phyloP scores from a whole-genome alignment of 1,139 yeast genomes.

The Magnusiomyces clavatus region DNA sequence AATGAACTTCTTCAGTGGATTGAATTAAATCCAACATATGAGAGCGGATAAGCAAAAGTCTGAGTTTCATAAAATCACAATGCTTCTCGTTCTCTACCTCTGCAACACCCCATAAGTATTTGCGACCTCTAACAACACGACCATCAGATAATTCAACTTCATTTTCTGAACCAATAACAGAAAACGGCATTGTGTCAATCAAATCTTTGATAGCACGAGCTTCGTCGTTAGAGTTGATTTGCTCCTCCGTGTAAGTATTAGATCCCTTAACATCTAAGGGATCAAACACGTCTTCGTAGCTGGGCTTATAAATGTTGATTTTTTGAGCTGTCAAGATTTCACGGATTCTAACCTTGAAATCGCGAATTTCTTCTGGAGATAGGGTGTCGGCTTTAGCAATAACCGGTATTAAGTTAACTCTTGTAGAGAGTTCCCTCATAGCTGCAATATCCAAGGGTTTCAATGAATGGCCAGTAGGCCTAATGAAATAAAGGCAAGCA shows the following conservation, averaged over 20 bases:
- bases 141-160: slow-evolving; percentile 76
- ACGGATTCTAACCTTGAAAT: slow-evolving; percentile 77
- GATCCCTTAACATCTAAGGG: slow-evolving; percentile 4
- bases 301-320: slow-evolving; percentile 85
- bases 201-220: slow-evolving; percentile 69
- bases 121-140: slow-evolving; percentile 75
- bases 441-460: slow-evolving; percentile 93
- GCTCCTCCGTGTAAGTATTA: slow-evolving; percentile 20
- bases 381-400: slow-evolving; percentile 94
- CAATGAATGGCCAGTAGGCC: slow-evolving; percentile 93
- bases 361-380: slow-evolving; percentile 70
- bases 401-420: slow-evolving; percentile 91
- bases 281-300: slow-evolving; percentile 32
- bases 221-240: slow-evolving; percentile 43
- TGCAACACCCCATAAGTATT: slow-evolving; percentile 96
- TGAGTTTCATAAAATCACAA: slow-evolving; percentile 89
- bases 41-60: slow-evolving; percentile 81
- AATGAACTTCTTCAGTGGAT: slow-evolving; percentile 88
- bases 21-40: slow-evolving; percentile 85
- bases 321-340: slow-evolving; percentile 89
- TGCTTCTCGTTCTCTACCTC: slow-evolving; percentile 95
- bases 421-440: slow-evolving; percentile 76
- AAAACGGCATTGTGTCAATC: slow-evolving; percentile 90
- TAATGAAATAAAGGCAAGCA: slow-evolving; percentile 88
- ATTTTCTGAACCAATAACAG: slow-evolving; percentile 84